These are phyloP conservation scores for Xanthoconium separans DNA, from an alignment of 1,284 basidiomycete species.

Conservation along the genomic window DNA sequence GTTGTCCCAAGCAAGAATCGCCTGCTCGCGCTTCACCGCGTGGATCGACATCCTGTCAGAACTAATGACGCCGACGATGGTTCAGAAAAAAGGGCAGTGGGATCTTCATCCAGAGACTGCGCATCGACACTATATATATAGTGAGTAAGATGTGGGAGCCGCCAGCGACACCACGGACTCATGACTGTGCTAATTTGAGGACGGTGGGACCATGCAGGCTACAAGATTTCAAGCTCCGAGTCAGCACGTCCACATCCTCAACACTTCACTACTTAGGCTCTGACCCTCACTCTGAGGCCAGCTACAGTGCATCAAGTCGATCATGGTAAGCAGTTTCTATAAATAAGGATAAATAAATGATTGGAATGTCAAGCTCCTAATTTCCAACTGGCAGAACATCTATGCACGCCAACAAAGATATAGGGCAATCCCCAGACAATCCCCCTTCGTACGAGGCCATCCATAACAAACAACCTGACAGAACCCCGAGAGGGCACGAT, in stretches of 20 bases:
- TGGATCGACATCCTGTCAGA: constrained; percentile 46
- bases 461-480: background rate
- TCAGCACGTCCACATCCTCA: too few relatives aligned
- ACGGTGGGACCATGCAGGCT: too few relatives aligned
- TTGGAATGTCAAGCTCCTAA: too few relatives aligned
- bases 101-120: constrained; percentile 13
- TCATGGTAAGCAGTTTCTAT: too few relatives aligned
- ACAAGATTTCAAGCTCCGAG: too few relatives aligned
- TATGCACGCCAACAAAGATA: too few relatives aligned
- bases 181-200: too few relatives aligned
- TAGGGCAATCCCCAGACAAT: constrained; percentile 3
- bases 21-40: constrained; percentile 41
- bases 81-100: background rate
- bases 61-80: background rate
- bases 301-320: too few relatives aligned
- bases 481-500: background rate
- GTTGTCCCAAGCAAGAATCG: constrained; percentile 48
- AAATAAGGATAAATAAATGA: too few relatives aligned
- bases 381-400: too few relatives aligned
- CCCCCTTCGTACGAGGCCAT: constrained; percentile 25
- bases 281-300: too few relatives aligned
- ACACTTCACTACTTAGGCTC: too few relatives aligned
- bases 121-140: constrained; percentile 18
- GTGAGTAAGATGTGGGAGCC: background rate
- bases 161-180: background rate